Evolutionary conservation across 2,329 filamentous ascomycete genomes (phyloP).

Genomic region (Graphilbum fragrans): DNA sequence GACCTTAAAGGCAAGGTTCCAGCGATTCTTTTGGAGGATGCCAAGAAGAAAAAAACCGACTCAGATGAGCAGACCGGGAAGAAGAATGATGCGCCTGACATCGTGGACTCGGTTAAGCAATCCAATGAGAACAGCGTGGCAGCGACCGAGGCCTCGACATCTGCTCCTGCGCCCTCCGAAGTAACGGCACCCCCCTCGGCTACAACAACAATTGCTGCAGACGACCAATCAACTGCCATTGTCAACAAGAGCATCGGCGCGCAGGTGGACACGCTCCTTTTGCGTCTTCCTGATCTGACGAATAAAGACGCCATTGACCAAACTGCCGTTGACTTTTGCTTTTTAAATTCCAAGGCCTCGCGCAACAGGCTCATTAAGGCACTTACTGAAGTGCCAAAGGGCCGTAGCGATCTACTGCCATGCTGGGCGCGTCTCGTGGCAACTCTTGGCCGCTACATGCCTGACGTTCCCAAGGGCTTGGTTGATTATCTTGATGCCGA

Average conservation of each 20-base stretch:
- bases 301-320: slow-evolving; percentile 89
- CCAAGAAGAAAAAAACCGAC: slow-evolving; percentile 85
- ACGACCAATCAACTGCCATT: slow-evolving; percentile 87
- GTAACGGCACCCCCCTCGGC: neutral
- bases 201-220: slow-evolving; percentile 28
- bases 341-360: slow-evolving; percentile 95
- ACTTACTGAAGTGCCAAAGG: slow-evolving; percentile 88
- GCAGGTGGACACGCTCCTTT: slow-evolving; percentile 82
- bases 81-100: slow-evolving; percentile 47
- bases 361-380: slow-evolving; percentile 89
- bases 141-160: neutral
- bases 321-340: slow-evolving; percentile 92
- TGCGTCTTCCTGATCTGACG: slow-evolving; percentile 80
- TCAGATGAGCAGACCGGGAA: slow-evolving; percentile 72
- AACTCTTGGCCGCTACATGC: slow-evolving; percentile 86
- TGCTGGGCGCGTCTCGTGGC: slow-evolving; percentile 88
- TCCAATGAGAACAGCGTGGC: neutral
- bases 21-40: slow-evolving; percentile 82
- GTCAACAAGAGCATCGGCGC: slow-evolving; percentile 96
- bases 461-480: slow-evolving; percentile 83
- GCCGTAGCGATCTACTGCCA: slow-evolving; percentile 79
- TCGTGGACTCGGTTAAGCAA: slow-evolving; percentile 37
- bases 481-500: slow-evolving; percentile 91
- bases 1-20: slow-evolving; percentile 95
- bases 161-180: neutral